Evolutionary conservation across 2,329 filamentous ascomycete genomes (phyloP).

Genomic region (Xylaria sp.): DNA sequence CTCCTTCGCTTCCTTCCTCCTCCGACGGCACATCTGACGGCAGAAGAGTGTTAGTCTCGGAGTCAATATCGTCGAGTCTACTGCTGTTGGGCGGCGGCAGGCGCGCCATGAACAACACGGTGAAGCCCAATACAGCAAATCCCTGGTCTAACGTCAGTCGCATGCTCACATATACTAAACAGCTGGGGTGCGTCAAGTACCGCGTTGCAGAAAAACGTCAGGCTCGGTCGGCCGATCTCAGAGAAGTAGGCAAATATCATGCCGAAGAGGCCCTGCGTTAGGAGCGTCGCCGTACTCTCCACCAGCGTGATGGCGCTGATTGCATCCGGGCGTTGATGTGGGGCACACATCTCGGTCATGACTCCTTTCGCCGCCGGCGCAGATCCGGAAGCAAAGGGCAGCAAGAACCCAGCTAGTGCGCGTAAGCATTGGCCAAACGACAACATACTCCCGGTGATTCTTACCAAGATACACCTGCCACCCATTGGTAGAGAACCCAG

Average conservation of each 20-base stretch:
- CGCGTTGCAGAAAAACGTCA: constrained; percentile 71
- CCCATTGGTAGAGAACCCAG: constrained; percentile 61
- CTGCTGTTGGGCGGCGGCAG: constrained; percentile 49
- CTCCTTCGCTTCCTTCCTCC: neutral
- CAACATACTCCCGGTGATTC: constrained; percentile 10
- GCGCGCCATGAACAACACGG: constrained; percentile 46
- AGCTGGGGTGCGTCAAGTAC: constrained; percentile 41
- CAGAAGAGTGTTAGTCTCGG: constrained; percentile 18
- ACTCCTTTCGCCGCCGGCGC: constrained; percentile 72
- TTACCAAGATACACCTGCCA: constrained; percentile 70
- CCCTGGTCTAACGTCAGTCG: constrained; percentile 41
- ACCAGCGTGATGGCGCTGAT: constrained; percentile 70
- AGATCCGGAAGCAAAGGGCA: constrained; percentile 71
- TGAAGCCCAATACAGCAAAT: constrained; percentile 56
- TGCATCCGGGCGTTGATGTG: constrained; percentile 65
- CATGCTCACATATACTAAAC: neutral
- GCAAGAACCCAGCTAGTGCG: constrained; percentile 56
- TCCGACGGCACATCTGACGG: neutral
- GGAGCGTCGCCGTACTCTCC: constrained; percentile 67
- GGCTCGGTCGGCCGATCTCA: constrained; percentile 57
- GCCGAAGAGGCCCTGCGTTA: constrained; percentile 68
- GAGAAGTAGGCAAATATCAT: constrained; percentile 68
- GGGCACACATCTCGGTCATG: constrained; percentile 71
- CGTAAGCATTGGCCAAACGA: neutral
- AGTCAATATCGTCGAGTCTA: constrained; percentile 41